These are phyloP conservation scores for Pseudogymnoascus sp. DNA, from an alignment of 2,329 filamentous ascomycete species.

Conservation along the genomic window DNA sequence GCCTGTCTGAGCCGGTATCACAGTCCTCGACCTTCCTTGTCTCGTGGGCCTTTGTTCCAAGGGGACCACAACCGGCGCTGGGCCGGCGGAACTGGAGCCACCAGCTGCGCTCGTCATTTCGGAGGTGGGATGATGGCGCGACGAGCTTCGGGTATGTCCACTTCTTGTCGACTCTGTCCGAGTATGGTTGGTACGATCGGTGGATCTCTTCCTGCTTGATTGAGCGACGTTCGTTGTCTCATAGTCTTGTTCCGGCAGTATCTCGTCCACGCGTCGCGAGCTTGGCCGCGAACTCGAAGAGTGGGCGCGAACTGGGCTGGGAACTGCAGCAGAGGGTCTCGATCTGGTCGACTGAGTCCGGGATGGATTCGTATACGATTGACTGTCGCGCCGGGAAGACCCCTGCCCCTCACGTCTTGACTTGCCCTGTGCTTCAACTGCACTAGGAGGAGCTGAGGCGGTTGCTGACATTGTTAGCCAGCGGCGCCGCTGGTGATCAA, in stretches of 20 bases:
- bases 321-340: slow-evolving; percentile 15
- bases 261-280: slow-evolving; percentile 37
- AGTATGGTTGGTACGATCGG: slow-evolving; percentile 19
- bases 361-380: slow-evolving; percentile 23
- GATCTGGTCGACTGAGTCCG: slow-evolving; percentile 25
- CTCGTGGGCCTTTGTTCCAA: slow-evolving; percentile 44
- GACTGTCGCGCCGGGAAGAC: slow-evolving; percentile 13
- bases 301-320: slow-evolving; percentile 21
- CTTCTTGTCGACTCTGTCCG: slow-evolving; percentile 31
- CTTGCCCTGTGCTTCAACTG: slow-evolving; percentile 21
- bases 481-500: neutral
- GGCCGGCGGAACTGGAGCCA: slow-evolving; percentile 39
- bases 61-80: slow-evolving; percentile 43
- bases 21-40: slow-evolving; percentile 59
- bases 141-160: slow-evolving; percentile 35
- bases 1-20: slow-evolving; percentile 81
- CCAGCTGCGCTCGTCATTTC: slow-evolving; percentile 42
- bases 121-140: slow-evolving; percentile 31
- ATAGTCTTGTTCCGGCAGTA: slow-evolving; percentile 58
- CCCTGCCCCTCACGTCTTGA: slow-evolving; percentile 18
- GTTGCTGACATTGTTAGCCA: slow-evolving; percentile 14
- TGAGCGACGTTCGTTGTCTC: slow-evolving; percentile 60
- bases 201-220: slow-evolving; percentile 20
- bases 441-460: slow-evolving; percentile 16
- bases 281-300: slow-evolving; percentile 30